Evolutionary conservation across 2,329 filamentous ascomycete genomes (phyloP).

Genomic region (Chaetomiaceae sp.): DNA sequence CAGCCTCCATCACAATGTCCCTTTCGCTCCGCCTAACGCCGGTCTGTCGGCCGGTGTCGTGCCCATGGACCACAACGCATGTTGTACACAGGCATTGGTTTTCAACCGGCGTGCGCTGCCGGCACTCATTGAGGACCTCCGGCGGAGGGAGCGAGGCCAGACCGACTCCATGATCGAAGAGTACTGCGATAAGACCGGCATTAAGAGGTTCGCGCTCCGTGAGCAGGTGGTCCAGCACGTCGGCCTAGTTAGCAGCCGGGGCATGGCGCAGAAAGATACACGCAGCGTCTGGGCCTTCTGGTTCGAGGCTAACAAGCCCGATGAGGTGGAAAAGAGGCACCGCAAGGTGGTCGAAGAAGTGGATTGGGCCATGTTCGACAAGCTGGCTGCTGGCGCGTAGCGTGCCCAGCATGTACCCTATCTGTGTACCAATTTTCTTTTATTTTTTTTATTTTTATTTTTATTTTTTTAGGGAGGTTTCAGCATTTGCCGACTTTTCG

Average conservation of each 20-base stretch:
- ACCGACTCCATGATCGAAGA: conserved; percentile 21
- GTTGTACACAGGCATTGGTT: conserved; percentile 20
- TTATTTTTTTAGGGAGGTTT: background rate
- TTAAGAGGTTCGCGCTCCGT: conserved; percentile 17
- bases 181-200: conserved; percentile 8
- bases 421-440: too few relatives aligned
- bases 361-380: conserved; percentile 17
- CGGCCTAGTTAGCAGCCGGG: conserved; percentile 17
- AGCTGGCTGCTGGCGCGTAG: background rate
- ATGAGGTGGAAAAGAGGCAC: conserved; percentile 12
- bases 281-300: conserved; percentile 20
- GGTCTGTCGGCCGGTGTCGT: conserved; percentile 9
- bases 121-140: conserved; percentile 9
- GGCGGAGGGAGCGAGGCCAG: conserved; percentile 13
- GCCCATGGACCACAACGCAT: conserved; percentile 18
- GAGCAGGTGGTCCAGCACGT: conserved; percentile 22
- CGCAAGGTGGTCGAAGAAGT: conserved; percentile 10
- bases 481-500: too few relatives aligned
- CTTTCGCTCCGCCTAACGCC: background rate
- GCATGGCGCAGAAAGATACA: background rate
- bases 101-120: conserved; percentile 17
- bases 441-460: background rate
- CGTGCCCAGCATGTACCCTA: too few relatives aligned
- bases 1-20: conserved; percentile 2
- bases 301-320: conserved; percentile 14